Evolutionary conservation across 495 filamentous ascomycete genomes (phyloP), one percentile per base, ranked within the genome.

Genomic region (Tuber brumale): DNA sequence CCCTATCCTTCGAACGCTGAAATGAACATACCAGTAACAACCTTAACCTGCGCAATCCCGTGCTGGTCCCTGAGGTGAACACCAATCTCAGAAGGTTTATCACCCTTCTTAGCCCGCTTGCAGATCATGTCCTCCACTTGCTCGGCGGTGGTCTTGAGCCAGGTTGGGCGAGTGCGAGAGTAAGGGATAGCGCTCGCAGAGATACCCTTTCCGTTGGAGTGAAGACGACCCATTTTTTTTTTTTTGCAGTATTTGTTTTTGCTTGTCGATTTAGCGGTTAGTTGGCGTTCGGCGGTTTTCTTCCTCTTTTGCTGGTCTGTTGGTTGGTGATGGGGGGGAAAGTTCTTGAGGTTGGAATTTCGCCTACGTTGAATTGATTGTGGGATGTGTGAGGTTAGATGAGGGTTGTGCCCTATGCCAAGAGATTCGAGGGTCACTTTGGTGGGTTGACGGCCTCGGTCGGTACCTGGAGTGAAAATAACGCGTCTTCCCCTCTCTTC

Each of bases 171-270:
- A 76, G 90, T 91, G 87, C 96, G 95, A 73, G 93, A 96, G 91
- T 98, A 98, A 77, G 96, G 96, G 87, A 97, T 89, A 82, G 96
- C 93, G 75, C 93, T 96, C 87, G 92, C 87, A 74, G 93, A 92
- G 85, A 98, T 98, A 86, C 96, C 96, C 91, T 99, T 99, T 88
- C 96, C 95, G 84, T 97, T 97, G 89, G 89, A 92, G 92, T 99
- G 96, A 89, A 99, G 91, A 87, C 95, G 91, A 91, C 94, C 95
- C 95, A 97, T 97, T 84, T 84, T 92, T 87, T 83, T 82, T 39
- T 39, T 39, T 2, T 4, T 82, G 87, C 82, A 85, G 82, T 78
- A 70, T 31, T 61, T 70, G 71, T 70, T 72, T 35, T 61, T 73
- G 35, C 69, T 73, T 71, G 73, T 70, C 39, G 70, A 16, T 75